Percentiles rank a stretch among this genome's conserved stretches.
These are phyloP conservation scores for Abelmoschus esculentus DNA, from an alignment of 345 rosid species.

Conservation along the genomic window DNA sequence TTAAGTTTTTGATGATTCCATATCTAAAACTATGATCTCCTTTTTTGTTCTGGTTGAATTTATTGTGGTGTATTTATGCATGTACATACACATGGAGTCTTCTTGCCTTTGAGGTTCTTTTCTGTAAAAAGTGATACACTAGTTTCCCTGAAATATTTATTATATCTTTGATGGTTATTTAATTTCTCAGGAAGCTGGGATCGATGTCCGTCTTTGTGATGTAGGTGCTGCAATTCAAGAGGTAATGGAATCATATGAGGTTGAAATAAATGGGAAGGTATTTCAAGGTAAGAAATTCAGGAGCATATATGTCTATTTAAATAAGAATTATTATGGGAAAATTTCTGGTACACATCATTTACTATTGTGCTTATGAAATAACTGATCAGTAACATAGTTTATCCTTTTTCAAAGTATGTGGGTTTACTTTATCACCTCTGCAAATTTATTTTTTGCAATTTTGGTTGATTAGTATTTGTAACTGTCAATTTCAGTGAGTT, in stretches of 20 bases:
- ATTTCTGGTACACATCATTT: no score
- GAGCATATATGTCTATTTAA: background rate
- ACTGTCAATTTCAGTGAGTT: background rate
- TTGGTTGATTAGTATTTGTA: background rate
- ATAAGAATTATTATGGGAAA: no score
- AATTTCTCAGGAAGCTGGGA: slow-evolving; percentile 72
- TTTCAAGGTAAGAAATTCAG: slow-evolving; percentile 55
- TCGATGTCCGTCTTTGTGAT: slow-evolving; percentile 91
- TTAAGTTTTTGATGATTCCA: background rate
- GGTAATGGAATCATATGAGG: slow-evolving; percentile 96
- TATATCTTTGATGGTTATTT: background rate
- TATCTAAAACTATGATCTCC: no score
- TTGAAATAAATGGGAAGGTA: slow-evolving; percentile 90
- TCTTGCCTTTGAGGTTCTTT: no score
- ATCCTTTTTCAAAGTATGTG: background rate
- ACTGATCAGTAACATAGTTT: background rate
- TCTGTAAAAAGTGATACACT: background rate
- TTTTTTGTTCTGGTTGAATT: background rate
- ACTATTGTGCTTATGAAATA: no score
- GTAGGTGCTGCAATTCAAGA: slow-evolving; percentile 98
- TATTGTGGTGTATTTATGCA: background rate
- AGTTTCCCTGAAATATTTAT: background rate
- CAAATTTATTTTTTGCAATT: background rate
- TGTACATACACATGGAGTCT: background rate
- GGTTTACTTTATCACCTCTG: background rate